Base-by-base conservation (phyloP, 176 grass and related monocot species). In the Carex cristatella region DNA sequence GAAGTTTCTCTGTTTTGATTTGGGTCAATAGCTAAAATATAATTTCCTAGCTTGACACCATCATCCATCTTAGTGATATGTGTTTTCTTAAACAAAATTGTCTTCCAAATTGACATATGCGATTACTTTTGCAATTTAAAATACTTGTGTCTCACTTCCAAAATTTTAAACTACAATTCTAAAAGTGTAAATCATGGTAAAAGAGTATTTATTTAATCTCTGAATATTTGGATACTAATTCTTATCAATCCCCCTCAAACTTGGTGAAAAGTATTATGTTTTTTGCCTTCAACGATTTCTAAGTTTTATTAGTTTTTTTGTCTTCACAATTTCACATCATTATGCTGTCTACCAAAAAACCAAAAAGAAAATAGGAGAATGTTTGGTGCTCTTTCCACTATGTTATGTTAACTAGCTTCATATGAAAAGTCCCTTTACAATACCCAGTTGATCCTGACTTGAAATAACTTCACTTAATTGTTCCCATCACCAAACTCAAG, bases 401-500 rank as follows among this genome's bases (percentile, higher is more conserved):
- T 62, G 2, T 28, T 62, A 58, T 61, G 53, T 53, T 53, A 66
- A 48, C 14, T 65, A 54, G 40, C 30, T 83, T 66, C 42, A 49
- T 65, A 18, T 83, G 81, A 63, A 68, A 49, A 83, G 42, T 42
- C 2, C 40, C 32, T 63, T 83, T 63, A 46, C 79, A 64, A 28
- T 78, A 7, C 48, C 18, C 46, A 76, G 23, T 81, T 35, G 23
- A 38, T 82, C 16, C 61, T 83, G 81, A 69, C 38, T 55, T 35
- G 51, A 58, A 79, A 79, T 79, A 79, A 79, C 49, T 79, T 79
- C 74, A 9, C 27, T 79, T 79, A 58, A 35, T 79, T 57, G 53
- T 15, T 28, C 46, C 27, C 5, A 15, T 57, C 74, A 56, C 74
- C 74, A 55, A 78, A 55, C 51, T 57, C 27, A 33, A 33, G 27